Evolutionary conservation across 495 filamentous ascomycete genomes (phyloP), one percentile per base, ranked within the genome.

Genomic region (Elaphomyces granulatus): DNA sequence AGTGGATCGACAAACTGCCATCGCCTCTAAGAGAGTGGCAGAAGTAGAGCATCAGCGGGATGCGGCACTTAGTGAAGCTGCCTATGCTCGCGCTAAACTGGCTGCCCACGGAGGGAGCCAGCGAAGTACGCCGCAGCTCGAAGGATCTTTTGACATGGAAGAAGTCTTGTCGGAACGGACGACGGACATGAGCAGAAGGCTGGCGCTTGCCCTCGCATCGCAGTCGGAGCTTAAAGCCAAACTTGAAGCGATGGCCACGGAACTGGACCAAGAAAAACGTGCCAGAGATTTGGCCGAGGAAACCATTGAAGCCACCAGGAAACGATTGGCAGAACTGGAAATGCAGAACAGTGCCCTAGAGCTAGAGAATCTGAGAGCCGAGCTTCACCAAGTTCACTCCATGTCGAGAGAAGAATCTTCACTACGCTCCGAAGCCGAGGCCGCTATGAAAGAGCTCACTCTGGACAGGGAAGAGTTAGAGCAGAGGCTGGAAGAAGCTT

Each of bases 21-120:
- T 80, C 23, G 86, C 92, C 3, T 87, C 86, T 3, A 84, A 82
- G 51, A 74, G 83, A 42, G 84, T 99, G 47, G 87, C 88, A 2
- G 86, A 94, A 50, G 77, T 90, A 6, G 90, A 95, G 55, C 84
- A 81, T 44, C 87, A 96, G 56, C 68, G 92, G 36, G 92, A 99
- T 60, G 77, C 81, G 15, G 90, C 90, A 14, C 73, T 99, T 31
- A 80, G 75, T 44, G 92, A 96, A 58, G 90, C 92, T 0, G 81
- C 86, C 1, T 96, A 95, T 63, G 85, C 87, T 16, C 93, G 93
- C 51, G 83, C 92, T 4, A 93, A 85, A 50, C 67, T 94, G 14
- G 90, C 87, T 30, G 87, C 86, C 1, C 81, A 84, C 43, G 71
- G 75, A 38, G 78, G 80, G 14, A 84, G 81, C 43, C 71, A 77